Conservation (phyloP, 1,284 basidiomycete species). For the Ceratobasidium sp. region DNA sequence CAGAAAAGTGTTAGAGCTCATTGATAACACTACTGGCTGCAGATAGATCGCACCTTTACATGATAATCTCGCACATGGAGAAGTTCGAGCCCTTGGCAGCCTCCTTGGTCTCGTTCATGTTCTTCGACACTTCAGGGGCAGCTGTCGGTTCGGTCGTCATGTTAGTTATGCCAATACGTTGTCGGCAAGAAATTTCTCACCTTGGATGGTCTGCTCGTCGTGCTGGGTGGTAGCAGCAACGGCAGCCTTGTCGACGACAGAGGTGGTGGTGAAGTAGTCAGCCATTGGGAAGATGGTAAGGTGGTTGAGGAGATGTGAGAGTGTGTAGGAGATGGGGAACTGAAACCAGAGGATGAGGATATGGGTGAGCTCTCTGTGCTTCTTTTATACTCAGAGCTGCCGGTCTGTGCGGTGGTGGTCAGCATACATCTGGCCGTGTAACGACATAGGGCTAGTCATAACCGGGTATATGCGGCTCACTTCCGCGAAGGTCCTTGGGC, state of each 20-base stretch:
- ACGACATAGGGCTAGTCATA: not conserved
- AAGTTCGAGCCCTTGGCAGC: conserved; percentile 23
- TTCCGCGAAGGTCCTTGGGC: not conserved
- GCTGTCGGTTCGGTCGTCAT: not conserved
- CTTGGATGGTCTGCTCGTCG: not conserved
- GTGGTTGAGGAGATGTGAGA: not conserved
- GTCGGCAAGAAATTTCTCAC: not conserved
- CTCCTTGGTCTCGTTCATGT: not conserved
- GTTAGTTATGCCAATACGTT: not conserved
- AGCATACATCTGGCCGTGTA: not conserved
- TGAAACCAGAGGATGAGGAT: not conserved
- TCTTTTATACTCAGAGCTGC: not conserved
- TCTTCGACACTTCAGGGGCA: not conserved
- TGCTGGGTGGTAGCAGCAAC: not conserved
- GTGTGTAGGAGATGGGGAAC: not conserved
- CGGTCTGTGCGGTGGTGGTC: not conserved
- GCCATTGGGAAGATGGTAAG: conserved; percentile 3
- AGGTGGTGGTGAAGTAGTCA: conserved; percentile 23
- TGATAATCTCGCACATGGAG: conserved; percentile 37
- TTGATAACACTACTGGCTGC: too few relatives aligned
- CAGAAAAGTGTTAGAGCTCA: not conserved
- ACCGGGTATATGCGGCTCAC: not conserved
- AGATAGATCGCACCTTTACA: not conserved
- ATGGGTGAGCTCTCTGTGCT: not conserved
- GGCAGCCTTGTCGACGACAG: conserved; percentile 6